Evolutionary conservation across 148 eudicot species (phyloP), one percentile per base, ranked within the genome.

Genomic region (Cornus controversa): DNA sequence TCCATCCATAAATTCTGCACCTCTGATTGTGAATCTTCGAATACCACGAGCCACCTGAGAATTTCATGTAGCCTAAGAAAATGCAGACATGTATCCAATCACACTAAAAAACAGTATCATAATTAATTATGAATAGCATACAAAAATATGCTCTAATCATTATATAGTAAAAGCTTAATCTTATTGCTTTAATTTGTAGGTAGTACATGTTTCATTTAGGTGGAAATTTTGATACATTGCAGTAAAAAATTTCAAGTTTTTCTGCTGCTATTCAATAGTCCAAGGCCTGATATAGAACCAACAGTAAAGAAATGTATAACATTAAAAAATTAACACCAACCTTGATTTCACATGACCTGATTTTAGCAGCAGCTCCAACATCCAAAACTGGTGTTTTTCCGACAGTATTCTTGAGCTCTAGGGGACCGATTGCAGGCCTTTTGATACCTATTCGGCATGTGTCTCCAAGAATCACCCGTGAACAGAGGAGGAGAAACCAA

Each of bases 361-460:
- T 72, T 42, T 72, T 76, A 71, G 66, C 53, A 36, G 77, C 57
- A 29, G 83, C 27, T 40, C 80, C 83, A 22, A 76, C 76, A 71
- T 81, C 83, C 76, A 81, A 71, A 70, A 81, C 83, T 2, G 84
- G 84, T 15, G 80, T 76, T 76, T 67, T 76, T 15, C 79, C 80
- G 50, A 50, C 53, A 8, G 70, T n/a, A 9, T 76, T 36, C 70
- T 81, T 81, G 79, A 81, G 83, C 31, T 80, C 70, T 25, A 76
- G 75, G 47, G 79, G 83, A 11, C 83, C 83, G 31, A 66, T 72
- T 72, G 66, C 34, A 40, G 83, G 83, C 67, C 83, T 77, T 77
- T 40, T 18, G 54, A 77, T 70, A 11, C 80, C 80, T 6, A 58
- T 54, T 57, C 40, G 66, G 8, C 53, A 1, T 8, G 24, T 70